Conservation (phyloP, 139 green algal species). For the Chlamydomonas sp. region DNA sequence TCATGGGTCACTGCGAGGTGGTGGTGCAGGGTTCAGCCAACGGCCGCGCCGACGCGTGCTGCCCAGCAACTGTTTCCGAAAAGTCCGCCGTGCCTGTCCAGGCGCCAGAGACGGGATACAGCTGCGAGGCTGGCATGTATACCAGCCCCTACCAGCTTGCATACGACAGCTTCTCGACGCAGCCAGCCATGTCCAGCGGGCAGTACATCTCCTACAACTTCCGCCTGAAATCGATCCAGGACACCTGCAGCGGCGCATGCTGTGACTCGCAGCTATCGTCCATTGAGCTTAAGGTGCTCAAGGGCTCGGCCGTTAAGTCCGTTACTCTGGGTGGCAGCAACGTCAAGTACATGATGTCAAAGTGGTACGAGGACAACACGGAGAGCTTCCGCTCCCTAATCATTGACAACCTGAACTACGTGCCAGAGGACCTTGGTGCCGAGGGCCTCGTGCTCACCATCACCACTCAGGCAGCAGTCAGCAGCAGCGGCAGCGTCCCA, state of each 20-base stretch:
- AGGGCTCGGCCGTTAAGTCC: conserved; percentile 7
- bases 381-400: conserved; percentile 18
- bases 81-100: not conserved
- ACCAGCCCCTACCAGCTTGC: conserved; percentile 11
- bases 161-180: not conserved
- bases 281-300: conserved; percentile 29
- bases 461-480: not conserved
- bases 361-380: conserved; percentile 35
- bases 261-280: conserved; percentile 37
- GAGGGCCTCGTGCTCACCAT: conserved; percentile 22
- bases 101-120: not conserved
- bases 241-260: conserved; percentile 18
- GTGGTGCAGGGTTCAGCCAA: conserved; percentile 28
- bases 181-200: not conserved
- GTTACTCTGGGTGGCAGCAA: conserved; percentile 4
- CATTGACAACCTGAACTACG: conserved; percentile 28
- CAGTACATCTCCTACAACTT: conserved; percentile 25
- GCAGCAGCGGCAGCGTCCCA: not conserved
- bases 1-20: conserved; percentile 41
- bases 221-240: conserved; percentile 3
- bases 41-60: conserved; percentile 33
- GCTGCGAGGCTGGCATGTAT: conserved; percentile 6
- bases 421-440: conserved; percentile 3
- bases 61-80: conserved; percentile 12
- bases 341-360: not conserved